Evolutionary conservation across 2,329 filamentous ascomycete species (phyloP).

Genomic region (Aulographum hederae): DNA sequence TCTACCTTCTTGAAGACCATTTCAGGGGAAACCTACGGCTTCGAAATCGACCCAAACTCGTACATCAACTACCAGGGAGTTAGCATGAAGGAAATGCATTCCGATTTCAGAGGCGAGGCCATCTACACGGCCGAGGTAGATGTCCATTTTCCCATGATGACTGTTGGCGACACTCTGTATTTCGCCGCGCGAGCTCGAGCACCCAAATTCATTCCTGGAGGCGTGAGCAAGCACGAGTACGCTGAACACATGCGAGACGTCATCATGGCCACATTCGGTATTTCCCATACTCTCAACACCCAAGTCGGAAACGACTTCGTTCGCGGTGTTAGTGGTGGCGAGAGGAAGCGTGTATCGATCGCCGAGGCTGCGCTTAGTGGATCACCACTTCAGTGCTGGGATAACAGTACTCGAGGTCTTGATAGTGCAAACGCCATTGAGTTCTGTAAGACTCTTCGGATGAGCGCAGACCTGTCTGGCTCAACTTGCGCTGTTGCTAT

Average conservation of each 20-base stretch:
- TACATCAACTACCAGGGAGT: conserved; percentile 73
- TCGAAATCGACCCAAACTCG: conserved; percentile 50
- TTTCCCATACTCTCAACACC: conserved; percentile 55
- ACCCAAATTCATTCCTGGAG: conserved; percentile 41
- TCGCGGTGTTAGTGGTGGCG: conserved; percentile 56
- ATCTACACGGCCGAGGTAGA: conserved; percentile 79
- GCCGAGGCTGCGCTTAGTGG: conserved; percentile 56
- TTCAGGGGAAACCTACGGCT: conserved; percentile 65
- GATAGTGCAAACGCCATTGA: conserved; percentile 61
- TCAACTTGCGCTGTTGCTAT: conserved; percentile 53
- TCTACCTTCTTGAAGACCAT: conserved; percentile 75
- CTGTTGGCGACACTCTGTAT: conserved; percentile 60
- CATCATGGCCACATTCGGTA: conserved; percentile 59
- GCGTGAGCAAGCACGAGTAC: conserved; percentile 35
- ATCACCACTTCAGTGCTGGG: conserved; percentile 53
- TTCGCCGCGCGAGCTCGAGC: conserved; percentile 58
- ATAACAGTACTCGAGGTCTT: conserved; percentile 57
- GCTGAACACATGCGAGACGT: conserved; percentile 50
- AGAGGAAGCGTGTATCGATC: conserved; percentile 67
- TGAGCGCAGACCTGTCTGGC: conserved; percentile 48
- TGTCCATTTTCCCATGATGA: conserved; percentile 60
- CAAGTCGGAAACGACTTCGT: conserved; percentile 59
- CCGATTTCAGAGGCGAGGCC: conserved; percentile 61
- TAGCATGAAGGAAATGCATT: conserved; percentile 56
- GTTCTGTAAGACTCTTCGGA: conserved; percentile 52